Base-by-base conservation (phyloP, 305 asterid genomes). In the Fraxinus xanthoxyloides region DNA sequence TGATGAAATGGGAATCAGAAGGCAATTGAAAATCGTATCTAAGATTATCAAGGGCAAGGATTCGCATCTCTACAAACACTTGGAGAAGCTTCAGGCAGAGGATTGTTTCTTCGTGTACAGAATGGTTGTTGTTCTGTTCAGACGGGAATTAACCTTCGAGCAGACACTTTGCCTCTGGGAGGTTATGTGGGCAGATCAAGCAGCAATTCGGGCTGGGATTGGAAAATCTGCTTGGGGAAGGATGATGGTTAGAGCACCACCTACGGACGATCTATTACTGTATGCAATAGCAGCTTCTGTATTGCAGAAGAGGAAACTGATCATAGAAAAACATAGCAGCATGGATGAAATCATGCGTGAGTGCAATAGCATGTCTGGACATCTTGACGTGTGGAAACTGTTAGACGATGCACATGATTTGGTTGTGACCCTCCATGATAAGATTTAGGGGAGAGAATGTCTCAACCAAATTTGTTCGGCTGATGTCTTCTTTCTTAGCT, bases 141-240 rank as follows among this genome's bases (percentile, higher is more conserved):
- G 97, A 51, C 84, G 97, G 86, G 97, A 93, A 90, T 65, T 92
- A 67, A 85, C 88, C 28, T 89, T 91, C 17, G 97, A 91, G 85
- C 97, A 91, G 90, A 91, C 93, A 9, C 91, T 91, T 40, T 90
- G 92, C 85, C 91, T 93, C 0, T 93, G 97, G 97, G 97, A 93
- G 83, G 95, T 93, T 30, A 91, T 91, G 95, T 93, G 97, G 97
- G 95, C 97, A 0, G 97, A 93, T 87, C 97, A 93, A 79, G 94
- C 95, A 7, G 97, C 97, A 4, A 82, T 93, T 13, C 90, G 95
- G 67, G 93, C 93, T 2, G 94, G 94, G n/a, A 88, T 93, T 1
- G 86, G 89, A 0, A 89, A 89, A 81, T 87, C 95, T 1, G 85
- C 92, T 0, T 87, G 94, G 93, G 88, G 91, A 40, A 88, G 88